Conservation (phyloP, 2,329 filamentous ascomycete species). For the Neonectria coccinea region DNA sequence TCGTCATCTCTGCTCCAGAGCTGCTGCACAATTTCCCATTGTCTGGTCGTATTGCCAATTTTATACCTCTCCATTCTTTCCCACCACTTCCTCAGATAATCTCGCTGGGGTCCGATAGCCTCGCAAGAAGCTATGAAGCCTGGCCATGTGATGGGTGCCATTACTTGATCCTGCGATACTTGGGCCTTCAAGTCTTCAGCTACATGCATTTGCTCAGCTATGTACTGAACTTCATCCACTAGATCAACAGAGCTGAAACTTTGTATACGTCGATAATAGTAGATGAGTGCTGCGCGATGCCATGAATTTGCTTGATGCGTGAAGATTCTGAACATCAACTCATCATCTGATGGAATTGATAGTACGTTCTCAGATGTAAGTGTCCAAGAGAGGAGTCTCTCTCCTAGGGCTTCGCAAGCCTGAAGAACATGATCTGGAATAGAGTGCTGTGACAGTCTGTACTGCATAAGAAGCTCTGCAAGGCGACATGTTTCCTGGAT, state of each 20-base stretch:
- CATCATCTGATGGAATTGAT: conserved; percentile 12
- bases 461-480: conserved; percentile 8
- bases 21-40: conserved; percentile 28
- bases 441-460: not conserved
- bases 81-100: conserved; percentile 26
- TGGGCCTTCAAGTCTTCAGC: conserved; percentile 17
- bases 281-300: conserved; percentile 20
- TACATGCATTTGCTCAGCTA: conserved; percentile 16
- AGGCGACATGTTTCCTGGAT: conserved; percentile 22
- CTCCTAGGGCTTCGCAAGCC: conserved; percentile 18
- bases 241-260: conserved; percentile 1
- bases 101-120: conserved; percentile 7
- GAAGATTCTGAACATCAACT: conserved; percentile 15
- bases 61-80: conserved; percentile 21
- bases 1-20: conserved; percentile 23
- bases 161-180: not conserved
- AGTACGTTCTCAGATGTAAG: conserved; percentile 10
- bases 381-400: conserved; percentile 21
- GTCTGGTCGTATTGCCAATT: conserved; percentile 24
- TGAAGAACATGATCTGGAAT: conserved; percentile 18
- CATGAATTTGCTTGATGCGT: conserved; percentile 19
- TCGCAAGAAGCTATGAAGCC: conserved; percentile 26
- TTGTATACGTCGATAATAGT: conserved; percentile 24
- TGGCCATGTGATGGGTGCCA: conserved; percentile 19
- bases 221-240: not conserved